Conservation (phyloP, 805 yeast genomes). For the Yarrowia phangngaensis region DNA sequence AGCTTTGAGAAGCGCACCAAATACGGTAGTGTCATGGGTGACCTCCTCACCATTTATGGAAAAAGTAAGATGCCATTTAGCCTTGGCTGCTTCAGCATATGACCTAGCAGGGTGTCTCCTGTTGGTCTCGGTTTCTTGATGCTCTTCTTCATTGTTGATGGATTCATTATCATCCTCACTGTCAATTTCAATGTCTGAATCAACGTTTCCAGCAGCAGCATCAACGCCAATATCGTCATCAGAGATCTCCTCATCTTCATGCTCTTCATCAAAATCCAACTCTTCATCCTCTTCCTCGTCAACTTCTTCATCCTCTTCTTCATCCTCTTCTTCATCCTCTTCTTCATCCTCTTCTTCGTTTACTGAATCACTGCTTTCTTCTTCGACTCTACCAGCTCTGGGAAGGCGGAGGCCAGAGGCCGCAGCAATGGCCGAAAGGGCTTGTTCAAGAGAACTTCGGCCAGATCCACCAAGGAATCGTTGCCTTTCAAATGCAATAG, state of each 20-base stretch:
- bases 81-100: constrained; percentile 17
- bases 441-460: constrained; percentile 27
- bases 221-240: constrained; percentile 32
- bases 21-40: constrained; percentile 65
- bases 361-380: background rate
- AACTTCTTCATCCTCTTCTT: constrained; percentile 26
- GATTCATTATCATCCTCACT: constrained; percentile 12
- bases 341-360: constrained; percentile 25
- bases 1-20: constrained; percentile 54
- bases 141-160: background rate
- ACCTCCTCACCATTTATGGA: constrained; percentile 53
- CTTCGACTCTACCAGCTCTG: constrained; percentile 4
- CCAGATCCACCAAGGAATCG: constrained; percentile 16
- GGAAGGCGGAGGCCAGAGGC: constrained; percentile 28
- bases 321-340: constrained; percentile 31
- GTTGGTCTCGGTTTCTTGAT: background rate
- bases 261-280: constrained; percentile 6
- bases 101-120: constrained; percentile 24
- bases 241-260: constrained; percentile 29
- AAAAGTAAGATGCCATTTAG: constrained; percentile 53
- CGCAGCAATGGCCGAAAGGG: constrained; percentile 30
- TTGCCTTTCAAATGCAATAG: constrained; percentile 6
- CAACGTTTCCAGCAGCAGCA: constrained; percentile 23
- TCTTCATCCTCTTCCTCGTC: constrained; percentile 6
- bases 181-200: constrained; percentile 27